Base-by-base conservation (phyloP, 192 early-diverging fungal species). In the Linnemannia exigua region DNA sequence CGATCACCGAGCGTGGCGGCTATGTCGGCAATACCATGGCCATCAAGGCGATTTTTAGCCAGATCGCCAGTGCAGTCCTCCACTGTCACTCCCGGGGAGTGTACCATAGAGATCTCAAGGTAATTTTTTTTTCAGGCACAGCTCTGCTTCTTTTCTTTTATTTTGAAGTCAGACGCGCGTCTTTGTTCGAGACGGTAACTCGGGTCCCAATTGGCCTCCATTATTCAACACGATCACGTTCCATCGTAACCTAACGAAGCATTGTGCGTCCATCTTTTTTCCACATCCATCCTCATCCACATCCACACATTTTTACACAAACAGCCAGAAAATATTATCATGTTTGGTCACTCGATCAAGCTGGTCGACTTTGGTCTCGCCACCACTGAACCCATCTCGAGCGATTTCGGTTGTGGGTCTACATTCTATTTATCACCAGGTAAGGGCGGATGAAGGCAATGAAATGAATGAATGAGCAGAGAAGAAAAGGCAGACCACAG, bases 361-460 rank as follows among this genome's bases (percentile, higher is more conserved):
- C 90, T 99, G 66, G 93, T 95, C 20, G 98, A 99, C 88, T 99
- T 99, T 93, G 98, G 98, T 15, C 87, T 99, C 71, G 96, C 98
- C 47, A 98, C 87, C 70, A 92, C 80, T 75, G 93, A 83, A 70
- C 80, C 67, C 69, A 92, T 51, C 90, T 96, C 95, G 75, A 91
- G 77, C 88, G 95, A 81, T 86, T 95, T 87, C 96, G 97, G 90
- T 37, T 92, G 90, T 47, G 91, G 91, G 20, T 91, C 90, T 17
- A 88, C 88, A 2, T 92, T 91, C 81, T 92, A 92, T 47, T 88
- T 92, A 25, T 91, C 90, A 31, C 91, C 91, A 84, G 91, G 91
- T 92, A 92, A 82, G 93, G 92, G 2, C 15, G 11, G 54, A 31
- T 20, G 22, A 52, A 20, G 19, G 25, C n/a, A 35, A 70, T 0